Percentiles rank a stretch among this genome's conserved stretches.
Conservation (phyloP, 208 protist genomes). For the Wallacemonas rigidus region DNA sequence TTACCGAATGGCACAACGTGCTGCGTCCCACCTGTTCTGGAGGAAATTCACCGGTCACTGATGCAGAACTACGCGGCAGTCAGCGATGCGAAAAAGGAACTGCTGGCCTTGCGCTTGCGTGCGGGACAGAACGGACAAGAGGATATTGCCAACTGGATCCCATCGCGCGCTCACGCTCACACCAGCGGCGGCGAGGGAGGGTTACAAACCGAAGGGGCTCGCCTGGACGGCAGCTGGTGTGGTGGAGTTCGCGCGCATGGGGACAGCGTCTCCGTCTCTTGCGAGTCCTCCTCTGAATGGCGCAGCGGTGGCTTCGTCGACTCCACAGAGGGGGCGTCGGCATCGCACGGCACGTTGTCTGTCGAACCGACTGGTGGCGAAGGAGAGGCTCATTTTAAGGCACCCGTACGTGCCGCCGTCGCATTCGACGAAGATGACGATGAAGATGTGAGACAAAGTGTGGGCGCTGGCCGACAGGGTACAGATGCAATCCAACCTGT, state of each 20-base stretch:
- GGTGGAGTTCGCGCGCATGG: too few relatives aligned
- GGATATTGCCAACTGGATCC: background rate
- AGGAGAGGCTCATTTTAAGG: too few relatives aligned
- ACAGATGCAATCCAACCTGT: background rate
- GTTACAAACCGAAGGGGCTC: too few relatives aligned
- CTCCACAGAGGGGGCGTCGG: background rate
- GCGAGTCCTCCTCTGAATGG: background rate
- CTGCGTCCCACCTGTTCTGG: background rate
- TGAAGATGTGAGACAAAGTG: background rate
- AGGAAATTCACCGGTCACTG: background rate
- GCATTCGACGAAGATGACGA: background rate
- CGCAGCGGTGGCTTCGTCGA: background rate
- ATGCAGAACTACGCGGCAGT: slow-evolving; percentile 2
- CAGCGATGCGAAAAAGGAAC: background rate
- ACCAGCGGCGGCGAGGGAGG: background rate
- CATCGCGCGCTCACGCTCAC: background rate
- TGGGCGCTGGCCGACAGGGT: too few relatives aligned
- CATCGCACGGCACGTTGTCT: background rate
- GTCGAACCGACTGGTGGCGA: background rate
- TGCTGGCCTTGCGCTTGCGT: background rate
- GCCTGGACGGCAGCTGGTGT: background rate
- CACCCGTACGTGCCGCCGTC: too few relatives aligned
- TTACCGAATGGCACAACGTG: background rate
- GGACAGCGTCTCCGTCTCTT: too few relatives aligned
- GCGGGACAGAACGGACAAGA: background rate